These are phyloP conservation scores for Candida broadrunensis DNA, from an alignment of 805 yeast genomes.

Conservation along the genomic window DNA sequence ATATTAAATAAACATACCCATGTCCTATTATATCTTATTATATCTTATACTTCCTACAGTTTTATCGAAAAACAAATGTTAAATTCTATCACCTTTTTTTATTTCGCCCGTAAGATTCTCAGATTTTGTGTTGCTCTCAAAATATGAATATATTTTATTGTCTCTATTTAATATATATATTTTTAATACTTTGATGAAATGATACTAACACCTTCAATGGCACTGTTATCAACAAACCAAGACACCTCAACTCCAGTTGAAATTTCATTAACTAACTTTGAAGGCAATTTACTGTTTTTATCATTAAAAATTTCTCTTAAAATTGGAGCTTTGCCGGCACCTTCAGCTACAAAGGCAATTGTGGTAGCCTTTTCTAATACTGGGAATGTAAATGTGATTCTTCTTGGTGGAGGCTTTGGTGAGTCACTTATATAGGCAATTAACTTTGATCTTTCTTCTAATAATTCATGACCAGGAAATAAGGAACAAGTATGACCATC, in stretches of 20 bases:
- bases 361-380: conserved; percentile 51
- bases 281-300: conserved; percentile 54
- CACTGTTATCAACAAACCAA: conserved; percentile 86
- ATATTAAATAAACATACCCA: conserved; percentile 12
- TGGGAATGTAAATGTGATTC: conserved; percentile 86
- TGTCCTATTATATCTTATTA: no score
- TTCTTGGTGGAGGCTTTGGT: conserved; percentile 91
- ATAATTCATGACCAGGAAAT: conserved; percentile 78
- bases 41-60: no score
- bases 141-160: no score
- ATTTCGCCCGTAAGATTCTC: no score
- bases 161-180: neutral
- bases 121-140: no score
- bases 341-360: conserved; percentile 86
- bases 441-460: conserved; percentile 48
- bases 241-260: conserved; percentile 46
- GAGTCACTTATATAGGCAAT: conserved; percentile 75
- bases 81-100: no score
- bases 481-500: conserved; percentile 95
- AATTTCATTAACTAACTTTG: conserved; percentile 67
- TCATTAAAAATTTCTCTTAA: conserved; percentile 67
- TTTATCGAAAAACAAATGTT: no score
- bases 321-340: conserved; percentile 75
- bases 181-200: conserved; percentile 33
- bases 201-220: conserved; percentile 60